phyloP scores from a whole-genome alignment of 2,329 filamentous ascomycete genomes.

The Cladorrhinum sp. region DNA sequence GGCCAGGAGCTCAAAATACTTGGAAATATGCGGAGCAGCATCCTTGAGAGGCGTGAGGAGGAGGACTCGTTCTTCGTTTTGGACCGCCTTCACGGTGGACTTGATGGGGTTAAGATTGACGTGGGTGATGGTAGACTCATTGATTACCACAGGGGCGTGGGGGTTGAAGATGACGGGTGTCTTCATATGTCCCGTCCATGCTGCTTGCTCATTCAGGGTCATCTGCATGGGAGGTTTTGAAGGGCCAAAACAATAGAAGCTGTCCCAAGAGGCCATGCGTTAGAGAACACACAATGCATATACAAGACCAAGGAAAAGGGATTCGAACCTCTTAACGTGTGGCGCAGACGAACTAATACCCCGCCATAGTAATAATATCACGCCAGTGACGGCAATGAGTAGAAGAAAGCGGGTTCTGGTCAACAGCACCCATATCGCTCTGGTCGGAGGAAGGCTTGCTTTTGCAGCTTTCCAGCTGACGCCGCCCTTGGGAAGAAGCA shows the following conservation, averaged over 20 bases:
- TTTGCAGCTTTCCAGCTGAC: conserved; percentile 90
- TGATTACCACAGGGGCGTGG: conserved; percentile 82
- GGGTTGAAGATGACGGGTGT: conserved; percentile 97
- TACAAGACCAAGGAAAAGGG: neutral
- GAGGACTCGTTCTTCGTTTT: conserved; percentile 82
- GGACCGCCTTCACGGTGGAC: conserved; percentile 73
- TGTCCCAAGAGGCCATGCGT: conserved; percentile 38
- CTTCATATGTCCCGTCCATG: conserved; percentile 84
- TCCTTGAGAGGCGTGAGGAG: conserved; percentile 93
- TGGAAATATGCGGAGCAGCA: conserved; percentile 74
- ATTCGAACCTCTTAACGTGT: conserved; percentile 82
- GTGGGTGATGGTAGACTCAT: conserved; percentile 72
- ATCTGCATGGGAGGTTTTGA: conserved; percentile 95
- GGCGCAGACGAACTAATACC: conserved; percentile 75
- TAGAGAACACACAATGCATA: conserved; percentile 15
- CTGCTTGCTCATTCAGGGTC: conserved; percentile 82
- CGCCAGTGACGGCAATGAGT: conserved; percentile 65
- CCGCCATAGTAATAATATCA: conserved; percentile 82
- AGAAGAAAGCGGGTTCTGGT: conserved; percentile 77
- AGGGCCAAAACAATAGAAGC: conserved; percentile 97
- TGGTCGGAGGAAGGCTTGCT: conserved; percentile 72
- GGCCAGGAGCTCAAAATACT: conserved; percentile 90
- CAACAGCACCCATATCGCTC: conserved; percentile 67
- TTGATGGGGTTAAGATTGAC: conserved; percentile 82
- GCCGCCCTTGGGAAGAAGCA: conserved; percentile 89